phyloP scores from a whole-genome alignment of 2,329 filamentous ascomycete species.

The Monilinia laxa region DNA sequence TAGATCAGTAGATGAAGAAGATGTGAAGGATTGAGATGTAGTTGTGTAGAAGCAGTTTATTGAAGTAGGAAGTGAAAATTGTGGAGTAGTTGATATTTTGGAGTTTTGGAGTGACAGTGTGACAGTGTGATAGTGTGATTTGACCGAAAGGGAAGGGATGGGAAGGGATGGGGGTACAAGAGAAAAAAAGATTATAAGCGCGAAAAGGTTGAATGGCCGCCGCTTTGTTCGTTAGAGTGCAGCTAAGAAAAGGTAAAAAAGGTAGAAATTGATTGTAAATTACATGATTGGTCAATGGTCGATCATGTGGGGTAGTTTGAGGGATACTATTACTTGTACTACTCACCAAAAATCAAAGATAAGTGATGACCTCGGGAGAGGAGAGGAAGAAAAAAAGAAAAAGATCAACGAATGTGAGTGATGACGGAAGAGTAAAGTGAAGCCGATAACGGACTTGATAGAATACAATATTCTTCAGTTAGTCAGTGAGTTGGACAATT shows the following conservation, averaged over 20 bases:
- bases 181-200: not conserved
- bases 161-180: not conserved
- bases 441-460: slow-evolving; percentile 4
- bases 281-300: slow-evolving; percentile 10
- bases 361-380: too few relatives aligned
- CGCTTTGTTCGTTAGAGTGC: slow-evolving; percentile 5
- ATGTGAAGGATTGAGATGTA: not conserved
- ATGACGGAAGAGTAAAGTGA: slow-evolving; percentile 1
- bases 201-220: slow-evolving; percentile 15
- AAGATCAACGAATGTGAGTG: not conserved
- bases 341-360: not conserved
- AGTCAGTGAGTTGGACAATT: too few relatives aligned
- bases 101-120: slow-evolving; percentile 3
- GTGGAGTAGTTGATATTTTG: slow-evolving; percentile 2
- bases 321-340: too few relatives aligned
- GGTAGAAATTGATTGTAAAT: not conserved
- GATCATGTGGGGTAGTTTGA: not conserved
- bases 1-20: slow-evolving; percentile 9
- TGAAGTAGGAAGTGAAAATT: slow-evolving; percentile 14
- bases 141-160: too few relatives aligned
- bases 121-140: too few relatives aligned
- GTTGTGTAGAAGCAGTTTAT: not conserved
- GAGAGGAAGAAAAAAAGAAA: not conserved
- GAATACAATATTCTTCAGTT: too few relatives aligned
- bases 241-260: not conserved